Conservation (phyloP, 2,329 filamentous ascomycete genomes). For the Cordyceps javanica region DNA sequence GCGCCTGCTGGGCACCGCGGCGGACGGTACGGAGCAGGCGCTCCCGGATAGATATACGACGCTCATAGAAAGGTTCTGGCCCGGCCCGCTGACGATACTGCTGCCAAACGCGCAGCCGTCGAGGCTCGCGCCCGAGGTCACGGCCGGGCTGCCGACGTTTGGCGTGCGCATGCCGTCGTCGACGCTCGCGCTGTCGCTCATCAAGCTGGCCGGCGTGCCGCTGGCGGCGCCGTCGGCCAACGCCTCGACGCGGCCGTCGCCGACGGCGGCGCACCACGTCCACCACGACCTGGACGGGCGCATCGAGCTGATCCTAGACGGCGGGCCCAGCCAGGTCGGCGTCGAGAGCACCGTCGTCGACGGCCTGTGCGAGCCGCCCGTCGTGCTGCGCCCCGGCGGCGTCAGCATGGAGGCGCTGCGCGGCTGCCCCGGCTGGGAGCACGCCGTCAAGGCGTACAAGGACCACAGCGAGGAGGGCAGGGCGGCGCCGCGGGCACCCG, state of each 20-base stretch:
- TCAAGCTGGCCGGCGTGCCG: constrained; percentile 69
- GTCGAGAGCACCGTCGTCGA: constrained; percentile 98
- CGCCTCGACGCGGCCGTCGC: constrained; percentile 86
- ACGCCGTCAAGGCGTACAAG: constrained; percentile 70
- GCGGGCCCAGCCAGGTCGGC: constrained; percentile 78
- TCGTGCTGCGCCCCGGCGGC: constrained; percentile 80
- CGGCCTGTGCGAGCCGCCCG: constrained; percentile 73
- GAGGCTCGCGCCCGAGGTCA: constrained; percentile 81
- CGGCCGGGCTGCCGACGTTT: constrained; percentile 77
- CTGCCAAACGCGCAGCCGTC: constrained; percentile 67
- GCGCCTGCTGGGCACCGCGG: constrained; percentile 43
- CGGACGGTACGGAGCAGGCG: constrained; percentile 25
- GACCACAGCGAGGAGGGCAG: constrained; percentile 64
- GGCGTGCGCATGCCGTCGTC: constrained; percentile 85
- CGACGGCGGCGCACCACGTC: constrained; percentile 86
- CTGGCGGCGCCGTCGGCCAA: constrained; percentile 92
- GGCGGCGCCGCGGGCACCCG: constrained; percentile 70
- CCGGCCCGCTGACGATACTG: constrained; percentile 86
- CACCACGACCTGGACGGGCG: constrained; percentile 74
- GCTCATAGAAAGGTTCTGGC: constrained; percentile 83
- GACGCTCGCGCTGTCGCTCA: constrained; percentile 79
- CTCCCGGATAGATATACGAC: constrained; percentile 72
- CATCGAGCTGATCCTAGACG: constrained; percentile 84
- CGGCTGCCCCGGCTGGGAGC: constrained; percentile 71
- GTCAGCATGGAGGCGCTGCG: constrained; percentile 76